These are phyloP conservation scores for Pseudocercospora pini-densiflorae DNA, from an alignment of 2,329 filamentous ascomycete genomes.

Conservation along the genomic window DNA sequence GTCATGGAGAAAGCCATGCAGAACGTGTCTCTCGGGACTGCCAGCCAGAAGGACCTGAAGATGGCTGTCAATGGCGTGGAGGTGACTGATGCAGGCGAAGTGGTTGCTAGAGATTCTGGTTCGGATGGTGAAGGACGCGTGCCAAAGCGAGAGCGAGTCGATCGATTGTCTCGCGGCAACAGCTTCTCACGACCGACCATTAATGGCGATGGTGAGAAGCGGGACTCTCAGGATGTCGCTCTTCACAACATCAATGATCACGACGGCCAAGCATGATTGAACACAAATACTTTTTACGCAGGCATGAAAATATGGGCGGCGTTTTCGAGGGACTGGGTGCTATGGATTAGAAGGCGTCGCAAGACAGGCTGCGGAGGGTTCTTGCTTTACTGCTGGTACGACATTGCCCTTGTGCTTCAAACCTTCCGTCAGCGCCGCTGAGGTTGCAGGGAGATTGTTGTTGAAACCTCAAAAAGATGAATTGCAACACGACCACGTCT, in stretches of 20 bases:
- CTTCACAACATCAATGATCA: conserved; percentile 46
- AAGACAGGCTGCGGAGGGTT: background rate
- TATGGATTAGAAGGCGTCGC: conserved; percentile 3
- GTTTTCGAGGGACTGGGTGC: background rate
- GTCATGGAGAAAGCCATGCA: conserved; percentile 67
- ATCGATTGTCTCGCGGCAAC: conserved; percentile 51
- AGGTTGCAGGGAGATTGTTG: background rate
- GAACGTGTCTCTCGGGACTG: conserved; percentile 66
- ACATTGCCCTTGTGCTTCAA: background rate
- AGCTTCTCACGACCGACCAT: conserved; percentile 23
- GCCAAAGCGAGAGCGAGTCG: conserved; percentile 31
- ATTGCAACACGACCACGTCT: background rate
- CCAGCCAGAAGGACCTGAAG: conserved; percentile 63
- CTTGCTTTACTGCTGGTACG: background rate
- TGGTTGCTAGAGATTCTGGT: conserved; percentile 55
- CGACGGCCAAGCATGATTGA: conserved; percentile 17
- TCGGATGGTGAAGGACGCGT: conserved; percentile 34
- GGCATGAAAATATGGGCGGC: conserved; percentile 2
- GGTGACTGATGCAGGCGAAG: conserved; percentile 60
- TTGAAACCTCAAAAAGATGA: background rate
- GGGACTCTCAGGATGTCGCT: conserved; percentile 59
- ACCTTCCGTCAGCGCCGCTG: background rate
- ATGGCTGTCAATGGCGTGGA: conserved; percentile 66
- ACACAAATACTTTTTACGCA: background rate
- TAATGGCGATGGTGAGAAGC: conserved; percentile 19